A percentile compares a stretch with the other conserved stretches of the same genome.
Conservation (phyloP, 805 yeast genomes). For the Wickerhamiella shivajii region DNA sequence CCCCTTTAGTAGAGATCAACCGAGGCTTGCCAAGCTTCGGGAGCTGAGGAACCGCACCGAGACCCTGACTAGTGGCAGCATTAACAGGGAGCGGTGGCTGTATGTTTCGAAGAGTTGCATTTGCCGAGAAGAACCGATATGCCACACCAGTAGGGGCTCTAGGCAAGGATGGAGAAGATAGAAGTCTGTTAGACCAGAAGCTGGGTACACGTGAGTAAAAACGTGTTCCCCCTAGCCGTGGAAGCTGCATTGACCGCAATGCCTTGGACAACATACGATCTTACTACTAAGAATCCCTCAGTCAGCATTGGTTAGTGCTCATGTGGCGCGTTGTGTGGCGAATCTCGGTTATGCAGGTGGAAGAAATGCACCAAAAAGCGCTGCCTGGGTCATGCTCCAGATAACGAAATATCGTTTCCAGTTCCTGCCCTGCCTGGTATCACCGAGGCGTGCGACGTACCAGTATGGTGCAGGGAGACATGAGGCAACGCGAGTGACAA, state of each 20-base stretch:
- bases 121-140: no score
- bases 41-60: slow-evolving; percentile 13
- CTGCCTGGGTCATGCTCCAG: slow-evolving; percentile 60
- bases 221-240: no score
- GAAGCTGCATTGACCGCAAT: no score
- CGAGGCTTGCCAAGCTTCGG: slow-evolving; percentile 15
- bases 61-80: slow-evolving; percentile 9
- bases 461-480: slow-evolving; percentile 66
- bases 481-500: slow-evolving; percentile 62
- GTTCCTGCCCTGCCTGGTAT: slow-evolving; percentile 23
- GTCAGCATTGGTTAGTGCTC: no score
- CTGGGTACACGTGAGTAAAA: no score
- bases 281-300: no score
- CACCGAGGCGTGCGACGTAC: slow-evolving; percentile 38
- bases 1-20: slow-evolving; percentile 37
- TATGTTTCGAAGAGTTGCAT: no score
- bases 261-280: no score
- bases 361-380: slow-evolving; percentile 62
- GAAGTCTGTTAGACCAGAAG: no score
- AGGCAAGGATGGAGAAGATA: no score
- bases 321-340: no score
- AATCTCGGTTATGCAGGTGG: slow-evolving; percentile 98
- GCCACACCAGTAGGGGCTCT: no score
- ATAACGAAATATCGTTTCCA: slow-evolving; percentile 37
- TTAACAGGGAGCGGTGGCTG: not conserved